Evolutionary conservation across 306 rosid genomes (phyloP), one percentile per base, ranked within the genome.

Genomic region (Vicia faba): DNA sequence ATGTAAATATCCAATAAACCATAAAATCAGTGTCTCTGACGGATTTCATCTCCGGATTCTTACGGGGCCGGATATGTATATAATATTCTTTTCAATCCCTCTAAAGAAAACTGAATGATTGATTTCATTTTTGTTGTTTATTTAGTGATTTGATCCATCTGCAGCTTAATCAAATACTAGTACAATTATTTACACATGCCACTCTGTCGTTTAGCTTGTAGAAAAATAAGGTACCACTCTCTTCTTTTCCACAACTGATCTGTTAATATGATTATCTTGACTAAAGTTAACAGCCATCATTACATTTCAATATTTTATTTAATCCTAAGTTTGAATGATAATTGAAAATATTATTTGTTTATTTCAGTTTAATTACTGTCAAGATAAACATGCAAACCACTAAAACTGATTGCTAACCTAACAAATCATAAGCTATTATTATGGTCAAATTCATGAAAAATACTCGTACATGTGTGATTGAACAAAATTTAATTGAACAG

Each of bases 201-300:
- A 25, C 31, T 75, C 77, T 74, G 82, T 80, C 83, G 75, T 55
- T 62, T 77, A 55, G 81, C 71, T 73, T 64, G 69, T 56, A 75
- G 61, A 39, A 69, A 72, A 76, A 51, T 29, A 29, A 65, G 9
- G n/a, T 40, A 58, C 71, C n/a, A 67, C 70, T 53, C 12, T 57
- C 40, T 66, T 74, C 16, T 76, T 76, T 70, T 61, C 60, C 73
- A 64, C 74, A 69, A 64, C 62, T 39, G 35, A 69, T 63, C 57
- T 28, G 35, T 72, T 69, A 40, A 54, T 15, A 58, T 41, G 61
- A 41, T 66, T 69, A 54, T 35, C 60, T 25, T 8, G 41, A 26
- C 23, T 40, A 71, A 60, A 79, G 80, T 25, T 41, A 63, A 49
- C 26, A 33, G 3, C 69, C 64, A 69, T 73, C 69, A 73, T 69